phyloP scores from a whole-genome alignment of 2,329 filamentous ascomycete species.

The Diaporthe destruens region DNA sequence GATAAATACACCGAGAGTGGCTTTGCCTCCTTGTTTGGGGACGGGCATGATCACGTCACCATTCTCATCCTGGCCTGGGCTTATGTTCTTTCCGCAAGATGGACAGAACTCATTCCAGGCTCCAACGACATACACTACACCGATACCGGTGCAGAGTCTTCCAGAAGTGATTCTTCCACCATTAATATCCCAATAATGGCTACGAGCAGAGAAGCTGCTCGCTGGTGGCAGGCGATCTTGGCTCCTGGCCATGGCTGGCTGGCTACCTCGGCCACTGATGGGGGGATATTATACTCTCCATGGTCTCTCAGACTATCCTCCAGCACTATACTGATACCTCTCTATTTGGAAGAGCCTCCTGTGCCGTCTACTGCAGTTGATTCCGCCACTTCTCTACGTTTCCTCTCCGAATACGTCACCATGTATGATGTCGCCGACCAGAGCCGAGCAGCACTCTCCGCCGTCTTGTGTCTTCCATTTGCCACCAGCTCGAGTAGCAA shows the following conservation, averaged over 20 bases:
- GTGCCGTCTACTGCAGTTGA: neutral
- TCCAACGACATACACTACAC: slow-evolving; percentile 1
- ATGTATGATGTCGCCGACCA: neutral
- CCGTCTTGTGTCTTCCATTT: slow-evolving; percentile 26
- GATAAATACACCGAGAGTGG: neutral
- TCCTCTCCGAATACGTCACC: slow-evolving; percentile 12
- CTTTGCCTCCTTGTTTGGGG: slow-evolving; percentile 1
- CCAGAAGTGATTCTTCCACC: neutral
- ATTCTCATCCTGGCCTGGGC: slow-evolving; percentile 16
- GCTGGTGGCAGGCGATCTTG: slow-evolving; percentile 29
- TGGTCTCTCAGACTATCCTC: slow-evolving; percentile 9
- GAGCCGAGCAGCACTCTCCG: slow-evolving; percentile 22
- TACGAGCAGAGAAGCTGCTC: neutral
- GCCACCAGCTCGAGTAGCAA: neutral
- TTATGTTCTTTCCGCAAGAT: slow-evolving; percentile 29
- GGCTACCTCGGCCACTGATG: neutral
- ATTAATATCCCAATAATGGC: neutral
- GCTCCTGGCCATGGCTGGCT: slow-evolving; percentile 23
- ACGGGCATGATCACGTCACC: slow-evolving; percentile 5
- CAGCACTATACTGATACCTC: neutral
- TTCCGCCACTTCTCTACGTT: slow-evolving; percentile 2
- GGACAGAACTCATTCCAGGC: slow-evolving; percentile 23
- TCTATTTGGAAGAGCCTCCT: neutral
- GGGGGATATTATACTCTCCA: neutral
- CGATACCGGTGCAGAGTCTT: neutral